Percentiles rank a stretch among this genome's conserved stretches.
phyloP scores from a whole-genome alignment of 2,329 filamentous ascomycete genomes.

The Colletotrichum melonis region DNA sequence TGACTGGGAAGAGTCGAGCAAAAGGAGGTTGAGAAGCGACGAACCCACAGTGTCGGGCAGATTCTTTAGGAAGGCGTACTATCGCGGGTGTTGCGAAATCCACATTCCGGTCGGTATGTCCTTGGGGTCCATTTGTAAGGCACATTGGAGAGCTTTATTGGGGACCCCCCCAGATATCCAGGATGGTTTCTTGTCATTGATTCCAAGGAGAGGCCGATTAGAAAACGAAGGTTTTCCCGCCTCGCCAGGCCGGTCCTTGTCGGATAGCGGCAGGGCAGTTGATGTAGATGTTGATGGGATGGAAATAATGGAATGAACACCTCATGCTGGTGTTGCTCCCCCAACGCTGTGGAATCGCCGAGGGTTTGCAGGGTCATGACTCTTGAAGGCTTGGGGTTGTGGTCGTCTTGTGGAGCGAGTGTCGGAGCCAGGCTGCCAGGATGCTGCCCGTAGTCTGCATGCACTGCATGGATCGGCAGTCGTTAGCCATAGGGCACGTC shows the following conservation, averaged over 20 bases:
- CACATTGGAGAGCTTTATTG: not conserved
- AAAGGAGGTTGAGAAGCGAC: slow-evolving; percentile 9
- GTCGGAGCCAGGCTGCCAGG: slow-evolving; percentile 13
- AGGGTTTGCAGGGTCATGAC: slow-evolving; percentile 26
- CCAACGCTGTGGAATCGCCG: slow-evolving; percentile 22
- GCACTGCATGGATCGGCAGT: slow-evolving; percentile 28
- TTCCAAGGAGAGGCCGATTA: slow-evolving; percentile 2
- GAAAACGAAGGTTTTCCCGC: slow-evolving; percentile 1
- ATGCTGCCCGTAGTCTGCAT: slow-evolving; percentile 23
- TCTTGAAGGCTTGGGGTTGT: not conserved
- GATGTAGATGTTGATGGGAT: slow-evolving; percentile 11
- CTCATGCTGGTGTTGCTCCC: slow-evolving; percentile 22
- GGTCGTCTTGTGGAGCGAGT: slow-evolving; percentile 10
- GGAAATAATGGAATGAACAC: slow-evolving; percentile 34
- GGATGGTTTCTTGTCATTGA: not conserved
- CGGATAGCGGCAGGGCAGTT: not conserved
- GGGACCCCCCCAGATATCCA: not conserved
- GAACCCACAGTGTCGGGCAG: slow-evolving; percentile 3
- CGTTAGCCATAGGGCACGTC: not conserved
- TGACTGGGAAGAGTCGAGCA: not conserved
- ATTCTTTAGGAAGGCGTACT: slow-evolving; percentile 7
- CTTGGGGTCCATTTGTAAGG: slow-evolving; percentile 1
- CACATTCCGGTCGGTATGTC: slow-evolving; percentile 27
- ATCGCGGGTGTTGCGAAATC: slow-evolving; percentile 14
- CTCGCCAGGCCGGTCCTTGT: slow-evolving; percentile 11